Evolutionary conservation across 768 basidiomycete species (phyloP), one percentile per base, ranked within the genome.

Genomic region (Psilocybe cubensis): DNA sequence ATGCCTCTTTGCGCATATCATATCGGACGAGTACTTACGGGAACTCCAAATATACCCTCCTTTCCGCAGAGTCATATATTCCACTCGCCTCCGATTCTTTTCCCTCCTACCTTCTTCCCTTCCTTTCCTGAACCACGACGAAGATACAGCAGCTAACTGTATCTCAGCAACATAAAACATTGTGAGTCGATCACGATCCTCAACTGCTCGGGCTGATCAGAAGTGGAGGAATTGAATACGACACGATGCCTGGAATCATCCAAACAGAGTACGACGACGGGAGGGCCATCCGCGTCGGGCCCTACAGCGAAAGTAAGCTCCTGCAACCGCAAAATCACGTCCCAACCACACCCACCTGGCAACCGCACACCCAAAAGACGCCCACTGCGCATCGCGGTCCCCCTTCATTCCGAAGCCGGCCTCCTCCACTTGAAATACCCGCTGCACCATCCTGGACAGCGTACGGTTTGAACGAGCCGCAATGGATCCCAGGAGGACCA

Each of bases 391-490:
- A 42, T 42, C 41, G 41, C 41, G 17, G 14, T 17, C 17, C 41
- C 1, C 41, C 41, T 7, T 42, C 41, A 1, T 42, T 42, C 17
- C 41, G 7, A 7, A 14, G 12, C 41, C 33, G 17, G 8, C 41
- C 20, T n/a, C 20, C 41, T 10, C 41, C 41, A n/a, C 41, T 42
- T 3, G 12, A 10, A 6, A 10, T 42, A 17, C 41, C 41, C 25
- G 24, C 10, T 6, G 24, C 45, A 4, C 23, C 18, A 9, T 17
- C 17, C 17, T 27, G 17, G 8, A 53, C 52, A 20, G 52, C 21
- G 18, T 53, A 53, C 20, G 52, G 52, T 3, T n/a, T 53, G 28
- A 44, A 41, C 18, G 52, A 53, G 28, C 52, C 52, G 2, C 52
- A 53, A 21, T 43, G 52, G 41, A 43, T 40, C 4, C 17, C 27